Evolutionary conservation across 768 basidiomycete genomes (phyloP).

Genomic region (Dioszegia aurantiaca): DNA sequence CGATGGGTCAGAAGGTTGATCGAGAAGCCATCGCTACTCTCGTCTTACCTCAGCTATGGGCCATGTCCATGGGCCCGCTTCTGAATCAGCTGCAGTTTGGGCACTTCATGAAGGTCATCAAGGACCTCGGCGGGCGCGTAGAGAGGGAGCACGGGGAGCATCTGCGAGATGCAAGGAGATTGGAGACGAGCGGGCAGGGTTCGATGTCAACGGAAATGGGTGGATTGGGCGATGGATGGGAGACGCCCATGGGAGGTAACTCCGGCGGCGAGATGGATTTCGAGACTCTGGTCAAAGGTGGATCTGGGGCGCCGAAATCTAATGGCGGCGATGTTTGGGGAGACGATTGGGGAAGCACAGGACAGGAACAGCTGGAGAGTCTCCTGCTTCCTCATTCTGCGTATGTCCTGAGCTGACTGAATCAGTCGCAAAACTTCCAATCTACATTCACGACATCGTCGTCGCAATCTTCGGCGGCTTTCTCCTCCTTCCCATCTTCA

Average conservation of each 20-base stretch:
- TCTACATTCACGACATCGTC: slow-evolving; percentile 4
- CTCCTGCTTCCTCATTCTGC: background rate
- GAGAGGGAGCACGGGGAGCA: slow-evolving; percentile 90
- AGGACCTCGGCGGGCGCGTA: slow-evolving; percentile 67
- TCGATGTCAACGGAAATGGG: slow-evolving; percentile 57
- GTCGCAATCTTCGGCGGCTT: slow-evolving; percentile 18
- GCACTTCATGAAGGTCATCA: slow-evolving; percentile 72
- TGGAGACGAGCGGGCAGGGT: slow-evolving; percentile 64
- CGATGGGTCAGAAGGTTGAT: slow-evolving; percentile 93
- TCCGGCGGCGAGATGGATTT: slow-evolving; percentile 68
- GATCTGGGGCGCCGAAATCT: background rate
- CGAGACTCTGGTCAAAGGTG: slow-evolving; percentile 54
- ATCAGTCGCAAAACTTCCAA: slow-evolving; percentile 18
- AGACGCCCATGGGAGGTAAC: slow-evolving; percentile 53
- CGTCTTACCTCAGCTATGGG: slow-evolving; percentile 87
- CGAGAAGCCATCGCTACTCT: slow-evolving; percentile 85
- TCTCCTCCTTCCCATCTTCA: slow-evolving; percentile 18
- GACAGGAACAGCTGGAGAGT: slow-evolving; percentile 30
- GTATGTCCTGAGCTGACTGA: background rate
- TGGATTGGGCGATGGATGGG: slow-evolving; percentile 23
- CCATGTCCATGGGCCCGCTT: slow-evolving; percentile 90
- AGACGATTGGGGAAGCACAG: slow-evolving; percentile 34
- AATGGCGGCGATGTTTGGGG: slow-evolving; percentile 39
- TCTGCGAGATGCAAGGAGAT: slow-evolving; percentile 82
- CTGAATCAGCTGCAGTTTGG: slow-evolving; percentile 69